Conservation (phyloP, 2,329 filamentous ascomycete genomes). For the Colletotrichum sp. region DNA sequence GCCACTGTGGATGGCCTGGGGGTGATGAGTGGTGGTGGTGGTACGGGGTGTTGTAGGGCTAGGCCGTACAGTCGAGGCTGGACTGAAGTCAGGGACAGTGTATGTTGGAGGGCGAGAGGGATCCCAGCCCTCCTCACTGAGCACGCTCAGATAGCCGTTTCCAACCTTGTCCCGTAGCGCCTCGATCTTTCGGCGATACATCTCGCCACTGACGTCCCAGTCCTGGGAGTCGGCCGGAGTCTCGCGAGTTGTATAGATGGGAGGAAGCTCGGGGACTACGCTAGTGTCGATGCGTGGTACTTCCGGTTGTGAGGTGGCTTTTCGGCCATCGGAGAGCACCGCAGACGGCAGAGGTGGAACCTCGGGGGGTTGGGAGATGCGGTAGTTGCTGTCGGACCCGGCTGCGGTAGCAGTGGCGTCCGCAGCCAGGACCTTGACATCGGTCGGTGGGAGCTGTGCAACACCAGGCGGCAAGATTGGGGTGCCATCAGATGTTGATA, state of each 20-base stretch:
- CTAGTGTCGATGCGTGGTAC: slow-evolving; percentile 44
- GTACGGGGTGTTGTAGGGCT: slow-evolving; percentile 39
- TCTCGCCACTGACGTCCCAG: slow-evolving; percentile 73
- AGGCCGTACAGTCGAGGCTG: slow-evolving; percentile 39
- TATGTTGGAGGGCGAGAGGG: slow-evolving; percentile 42
- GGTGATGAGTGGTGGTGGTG: slow-evolving; percentile 31
- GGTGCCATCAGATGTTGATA: slow-evolving; percentile 57
- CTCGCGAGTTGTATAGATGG: slow-evolving; percentile 34
- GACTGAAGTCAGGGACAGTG: slow-evolving; percentile 39
- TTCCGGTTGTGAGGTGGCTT: slow-evolving; percentile 32
- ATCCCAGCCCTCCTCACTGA: slow-evolving; percentile 79
- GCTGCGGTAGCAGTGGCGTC: slow-evolving; percentile 8
- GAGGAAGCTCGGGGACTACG: slow-evolving; percentile 35
- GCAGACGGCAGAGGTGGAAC: slow-evolving; percentile 34
- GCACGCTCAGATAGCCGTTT: slow-evolving; percentile 82
- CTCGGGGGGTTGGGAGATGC: slow-evolving; percentile 48
- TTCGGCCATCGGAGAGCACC: slow-evolving; percentile 36
- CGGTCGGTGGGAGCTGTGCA: not conserved
- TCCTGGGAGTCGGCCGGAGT: slow-evolving; percentile 46
- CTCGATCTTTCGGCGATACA: slow-evolving; percentile 89
- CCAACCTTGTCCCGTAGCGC: slow-evolving; percentile 84
- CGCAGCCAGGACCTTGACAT: slow-evolving; percentile 9
- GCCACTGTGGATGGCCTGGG: slow-evolving; percentile 59
- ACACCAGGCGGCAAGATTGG: slow-evolving; percentile 6
- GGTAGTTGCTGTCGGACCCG: slow-evolving; percentile 41